phyloP scores from a whole-genome alignment of 352 stramenopile genomes.

The Phytophthora pseudosyringae region DNA sequence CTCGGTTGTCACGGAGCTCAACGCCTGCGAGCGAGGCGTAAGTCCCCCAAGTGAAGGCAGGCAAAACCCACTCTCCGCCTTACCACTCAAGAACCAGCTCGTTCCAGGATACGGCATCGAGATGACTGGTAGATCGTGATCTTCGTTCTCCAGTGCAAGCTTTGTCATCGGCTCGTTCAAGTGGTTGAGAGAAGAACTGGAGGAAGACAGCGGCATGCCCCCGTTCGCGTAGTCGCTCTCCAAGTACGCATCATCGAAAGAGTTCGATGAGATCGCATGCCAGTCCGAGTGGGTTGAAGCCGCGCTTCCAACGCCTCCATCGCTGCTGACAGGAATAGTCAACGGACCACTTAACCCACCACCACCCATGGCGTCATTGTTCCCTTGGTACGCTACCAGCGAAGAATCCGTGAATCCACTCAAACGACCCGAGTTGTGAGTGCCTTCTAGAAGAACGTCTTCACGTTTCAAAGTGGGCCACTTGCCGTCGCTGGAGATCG shows the following conservation, averaged over 20 bases:
- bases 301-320: constrained; percentile 10
- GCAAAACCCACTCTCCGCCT: constrained; percentile 23
- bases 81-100: constrained; percentile 40
- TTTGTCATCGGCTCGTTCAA: constrained; percentile 42
- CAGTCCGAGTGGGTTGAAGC: constrained; percentile 32
- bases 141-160: constrained; percentile 28
- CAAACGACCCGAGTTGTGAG: neutral
- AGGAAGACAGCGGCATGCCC: constrained; percentile 24
- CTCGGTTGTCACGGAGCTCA: constrained; percentile 12
- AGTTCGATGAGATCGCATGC: constrained; percentile 39
- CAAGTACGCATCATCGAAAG: constrained; percentile 48
- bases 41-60: constrained; percentile 31
- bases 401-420: constrained; percentile 8
- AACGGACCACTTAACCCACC: constrained; percentile 9
- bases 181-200: constrained; percentile 24
- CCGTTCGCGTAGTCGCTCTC: constrained; percentile 33
- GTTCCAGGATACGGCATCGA: constrained; percentile 43
- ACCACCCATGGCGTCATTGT: neutral
- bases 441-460: constrained; percentile 13
- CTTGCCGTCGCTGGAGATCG: constrained; percentile 27
- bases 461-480: constrained; percentile 38
- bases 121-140: constrained; percentile 39
- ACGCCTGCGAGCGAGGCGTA: constrained; percentile 22
- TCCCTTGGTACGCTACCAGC: neutral
- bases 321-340: constrained; percentile 16